Conservation (phyloP, 331 rosid species). For the Rhamnella rubrinervis region DNA sequence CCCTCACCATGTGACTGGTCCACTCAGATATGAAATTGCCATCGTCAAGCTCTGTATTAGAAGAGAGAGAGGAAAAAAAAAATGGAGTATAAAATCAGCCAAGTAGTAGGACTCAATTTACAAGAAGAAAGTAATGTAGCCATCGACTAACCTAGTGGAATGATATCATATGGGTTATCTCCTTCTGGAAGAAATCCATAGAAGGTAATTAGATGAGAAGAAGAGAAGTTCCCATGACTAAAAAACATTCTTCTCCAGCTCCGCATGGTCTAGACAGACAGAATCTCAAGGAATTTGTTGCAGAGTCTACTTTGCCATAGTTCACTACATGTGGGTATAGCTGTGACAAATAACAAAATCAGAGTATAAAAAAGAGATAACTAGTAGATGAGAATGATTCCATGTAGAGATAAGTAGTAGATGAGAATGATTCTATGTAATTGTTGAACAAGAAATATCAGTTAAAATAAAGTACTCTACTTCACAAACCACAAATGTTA, state of each 20-base stretch:
- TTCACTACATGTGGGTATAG: constrained; percentile 67
- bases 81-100: constrained; percentile 9
- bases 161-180: constrained; percentile 68
- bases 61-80: constrained; percentile 11
- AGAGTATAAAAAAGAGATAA: constrained; percentile 2
- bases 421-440: neutral
- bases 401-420: neutral
- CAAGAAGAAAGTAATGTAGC: constrained; percentile 11
- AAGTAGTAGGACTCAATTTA: constrained; percentile 4
- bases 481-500: neutral
- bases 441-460: constrained; percentile 5
- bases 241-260: constrained; percentile 80
- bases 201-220: constrained; percentile 71
- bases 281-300: constrained; percentile 74
- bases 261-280: constrained; percentile 77
- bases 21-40: constrained; percentile 28
- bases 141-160: constrained; percentile 63
- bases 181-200: constrained; percentile 88
- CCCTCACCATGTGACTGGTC: constrained; percentile 76
- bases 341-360: constrained; percentile 48
- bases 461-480: neutral
- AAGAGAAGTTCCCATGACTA: constrained; percentile 75
- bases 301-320: constrained; percentile 71
- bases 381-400: neutral
- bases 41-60: constrained; percentile 37